phyloP scores from a whole-genome alignment of 495 filamentous ascomycete genomes.

The Bathelium albidoporum region DNA sequence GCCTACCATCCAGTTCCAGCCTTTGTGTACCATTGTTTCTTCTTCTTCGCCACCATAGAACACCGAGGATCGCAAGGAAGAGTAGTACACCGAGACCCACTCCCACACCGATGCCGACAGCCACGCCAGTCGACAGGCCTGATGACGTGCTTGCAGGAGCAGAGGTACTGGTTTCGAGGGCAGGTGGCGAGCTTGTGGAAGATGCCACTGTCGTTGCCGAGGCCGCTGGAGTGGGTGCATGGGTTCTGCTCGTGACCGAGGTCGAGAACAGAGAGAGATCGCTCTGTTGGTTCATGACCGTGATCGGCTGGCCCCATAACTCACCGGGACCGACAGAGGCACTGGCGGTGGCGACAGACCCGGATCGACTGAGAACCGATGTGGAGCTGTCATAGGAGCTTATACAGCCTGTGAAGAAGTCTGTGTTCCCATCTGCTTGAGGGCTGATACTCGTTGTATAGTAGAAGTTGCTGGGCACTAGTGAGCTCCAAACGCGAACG shows the following conservation, averaged over 20 bases:
- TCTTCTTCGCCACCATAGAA: background rate
- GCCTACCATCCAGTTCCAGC: background rate
- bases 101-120: background rate
- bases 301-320: background rate
- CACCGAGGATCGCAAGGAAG: background rate
- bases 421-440: background rate
- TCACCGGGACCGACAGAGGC: background rate
- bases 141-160: background rate
- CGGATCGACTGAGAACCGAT: constrained; percentile 1
- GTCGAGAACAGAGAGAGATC: background rate
- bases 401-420: background rate
- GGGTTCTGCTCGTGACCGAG: background rate
- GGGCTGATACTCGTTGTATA: background rate
- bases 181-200: background rate
- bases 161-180: background rate
- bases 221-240: background rate
- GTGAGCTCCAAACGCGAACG: background rate
- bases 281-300: background rate
- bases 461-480: background rate
- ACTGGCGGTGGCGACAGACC: background rate
- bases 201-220: background rate
- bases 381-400: background rate
- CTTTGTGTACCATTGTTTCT: background rate
- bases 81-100: background rate
- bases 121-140: background rate